Base-by-base conservation (phyloP, 805 yeast species). In the Saccharomycopsis guyanensis region DNA sequence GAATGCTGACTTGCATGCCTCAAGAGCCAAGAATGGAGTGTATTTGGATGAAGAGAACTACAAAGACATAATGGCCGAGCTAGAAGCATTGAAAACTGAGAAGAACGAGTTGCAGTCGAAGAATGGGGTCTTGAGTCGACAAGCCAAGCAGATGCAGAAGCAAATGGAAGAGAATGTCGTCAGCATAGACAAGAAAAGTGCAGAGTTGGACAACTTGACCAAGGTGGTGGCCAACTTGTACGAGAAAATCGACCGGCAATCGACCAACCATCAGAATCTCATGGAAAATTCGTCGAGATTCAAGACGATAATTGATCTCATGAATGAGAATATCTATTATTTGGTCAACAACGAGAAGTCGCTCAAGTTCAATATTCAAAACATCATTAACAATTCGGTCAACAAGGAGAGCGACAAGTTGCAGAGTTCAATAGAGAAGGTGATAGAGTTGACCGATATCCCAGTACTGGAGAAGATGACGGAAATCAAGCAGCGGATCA, bases 21-120 rank as follows among this genome's bases (percentile, higher is more conserved):
- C 86, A 0, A 70, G 81, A 51, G 64, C 66, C 7, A 80, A 74
- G 57, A 83, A 80, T 52, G 88, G 89, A 1, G 70, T 84, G 20
- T 80, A 68, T 56, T 62, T 85, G 71, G 77, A 78, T 55, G 75
- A 75, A 25, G 70, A 65, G 13, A 79, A 79, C 57, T 81, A 81
- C 55, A 72, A 72, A 42, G 74, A 72, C 38, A 46, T 76, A 27
- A 69, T 71, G 55, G 64, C 63, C 44, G 75, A 74, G 43, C 59
- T 71, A 15, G 78, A 74, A 47, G 74, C 69, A 49, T 65, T 67
- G 40, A 73, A 70, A 38, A 71, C 71, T 1, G 78, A 76, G 53
- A 62, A 72, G 7, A 69, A 68, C 33, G 82, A 77, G 54, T 58
- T 64, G 16, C 61, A 65, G 44, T 58, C 77, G 40, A 62, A 61